Base-by-base conservation (phyloP, 192 early-diverging fungal genomes). In the Dispira simplex region DNA sequence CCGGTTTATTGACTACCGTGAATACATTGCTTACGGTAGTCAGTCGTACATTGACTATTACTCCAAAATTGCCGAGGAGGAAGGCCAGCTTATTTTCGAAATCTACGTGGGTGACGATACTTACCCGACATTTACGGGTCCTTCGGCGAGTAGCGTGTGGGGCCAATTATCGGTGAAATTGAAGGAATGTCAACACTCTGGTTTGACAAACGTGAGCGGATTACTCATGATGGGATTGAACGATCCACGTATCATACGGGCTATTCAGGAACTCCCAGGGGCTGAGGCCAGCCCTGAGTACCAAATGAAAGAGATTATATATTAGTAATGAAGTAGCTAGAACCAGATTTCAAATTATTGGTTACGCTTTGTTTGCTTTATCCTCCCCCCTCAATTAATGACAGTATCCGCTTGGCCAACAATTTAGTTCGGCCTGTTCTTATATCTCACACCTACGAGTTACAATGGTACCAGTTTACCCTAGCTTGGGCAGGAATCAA, bases 21-120 rank as follows among this genome's bases (percentile, higher is more conserved):
- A 51, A 4, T 51, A 51, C 49, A 3, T 20, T 20, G 49, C 16
- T 1, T 18, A 23, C 49, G 16, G 23, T 23, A 18, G n/a, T 23
- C 16, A 18, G n/a, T 23, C 49, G n/a, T 18, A 51, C n/a, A 23
- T 51, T 51, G 49, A 51, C 8, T 51, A 51, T 8, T 23, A 51
- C 49, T 20, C 49, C 49, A 51, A 51, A 51, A 51, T 51, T 51
- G 23, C 49, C 49, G 16, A 23, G 1, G 49, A 51, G 4, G 49
- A 18, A 51, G n/a, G 49, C 8, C 3, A 23, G 49, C 23, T 51
- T 8, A 20, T 4, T 18, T 51, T 51, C 23, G 49, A 51, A 51
- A 51, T 51, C 49, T 51, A 51, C 23, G 49, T 51, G 23, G 49
- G 23, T 51, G 49, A 51, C 49, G 49, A 51, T 20, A 23, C 16